Percentiles rank a stretch among this genome's conserved stretches.
Evolutionary conservation across 352 stramenopile species (phyloP).

Genomic region (Phytopythium litorale): DNA sequence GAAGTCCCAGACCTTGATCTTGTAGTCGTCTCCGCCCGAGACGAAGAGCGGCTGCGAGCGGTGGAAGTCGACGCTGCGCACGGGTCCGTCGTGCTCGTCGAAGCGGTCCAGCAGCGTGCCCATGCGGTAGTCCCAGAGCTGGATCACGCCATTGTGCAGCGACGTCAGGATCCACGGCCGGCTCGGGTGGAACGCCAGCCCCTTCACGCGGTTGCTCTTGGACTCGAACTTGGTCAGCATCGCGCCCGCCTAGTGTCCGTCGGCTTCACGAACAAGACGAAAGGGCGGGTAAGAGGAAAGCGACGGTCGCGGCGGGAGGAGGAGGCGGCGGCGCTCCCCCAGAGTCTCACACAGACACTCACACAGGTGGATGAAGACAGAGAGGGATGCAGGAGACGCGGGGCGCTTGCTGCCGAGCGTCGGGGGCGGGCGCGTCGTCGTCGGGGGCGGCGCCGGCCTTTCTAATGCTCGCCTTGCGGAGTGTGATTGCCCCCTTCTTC

Average conservation of each 20-base stretch:
- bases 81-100: constrained; percentile 99
- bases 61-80: constrained; percentile 99
- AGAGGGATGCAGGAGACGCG: too few relatives aligned
- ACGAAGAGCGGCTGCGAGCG: constrained; percentile 97
- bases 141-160: constrained; percentile 98
- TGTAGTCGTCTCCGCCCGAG: constrained; percentile 99
- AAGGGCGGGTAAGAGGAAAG: too few relatives aligned
- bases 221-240: constrained; percentile 99
- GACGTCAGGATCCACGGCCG: constrained; percentile 99
- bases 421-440: too few relatives aligned
- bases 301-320: too few relatives aligned
- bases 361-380: too few relatives aligned
- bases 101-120: constrained; percentile 99
- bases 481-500: background rate
- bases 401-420: too few relatives aligned
- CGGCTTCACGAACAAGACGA: background rate
- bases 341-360: too few relatives aligned
- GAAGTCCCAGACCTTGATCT: constrained; percentile 99
- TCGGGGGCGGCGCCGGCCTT: too few relatives aligned
- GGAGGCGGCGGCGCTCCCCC: too few relatives aligned
- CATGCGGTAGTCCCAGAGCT: constrained; percentile 99
- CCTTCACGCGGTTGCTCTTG: constrained; percentile 99
- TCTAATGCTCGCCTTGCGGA: background rate
- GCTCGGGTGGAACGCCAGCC: constrained; percentile 97
- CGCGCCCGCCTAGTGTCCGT: background rate